phyloP scores from a whole-genome alignment of 202 grass and related monocot species.

The Schoenoplectus triqueter region DNA sequence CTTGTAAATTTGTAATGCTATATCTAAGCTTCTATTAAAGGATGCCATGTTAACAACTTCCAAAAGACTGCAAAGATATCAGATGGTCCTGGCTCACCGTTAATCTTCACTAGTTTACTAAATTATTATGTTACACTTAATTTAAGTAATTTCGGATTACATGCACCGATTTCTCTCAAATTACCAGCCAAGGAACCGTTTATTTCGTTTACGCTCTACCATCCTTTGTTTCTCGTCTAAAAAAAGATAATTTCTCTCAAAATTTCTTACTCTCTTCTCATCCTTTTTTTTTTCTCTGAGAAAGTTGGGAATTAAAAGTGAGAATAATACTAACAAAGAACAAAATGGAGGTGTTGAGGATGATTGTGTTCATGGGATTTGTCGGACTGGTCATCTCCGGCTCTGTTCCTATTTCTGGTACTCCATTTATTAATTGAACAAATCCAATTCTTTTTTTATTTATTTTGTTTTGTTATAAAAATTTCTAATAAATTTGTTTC shows the following conservation, averaged over 20 bases:
- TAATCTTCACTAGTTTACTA: background rate
- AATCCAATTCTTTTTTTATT: background rate
- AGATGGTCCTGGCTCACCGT: background rate
- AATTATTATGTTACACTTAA: background rate
- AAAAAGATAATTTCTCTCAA: background rate
- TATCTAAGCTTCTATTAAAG: too few species aligned
- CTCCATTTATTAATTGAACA: background rate
- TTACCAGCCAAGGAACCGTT: background rate
- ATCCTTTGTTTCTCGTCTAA: background rate
- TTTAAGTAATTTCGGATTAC: background rate
- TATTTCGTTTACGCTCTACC: background rate
- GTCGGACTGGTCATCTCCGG: background rate
- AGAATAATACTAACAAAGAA: background rate
- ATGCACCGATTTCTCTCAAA: background rate
- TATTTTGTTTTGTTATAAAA: background rate
- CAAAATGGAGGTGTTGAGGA: background rate
- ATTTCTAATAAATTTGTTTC: background rate
- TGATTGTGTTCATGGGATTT: background rate
- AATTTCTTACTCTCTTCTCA: background rate
- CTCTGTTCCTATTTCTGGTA: background rate
- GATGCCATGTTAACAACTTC: background rate
- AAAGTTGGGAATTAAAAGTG: background rate
- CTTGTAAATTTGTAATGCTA: too few species aligned
- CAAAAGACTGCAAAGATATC: background rate
- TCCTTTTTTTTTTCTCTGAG: background rate